Conservation (phyloP, 176 grass and related monocot genomes). For the Paspalum vaginatum region DNA sequence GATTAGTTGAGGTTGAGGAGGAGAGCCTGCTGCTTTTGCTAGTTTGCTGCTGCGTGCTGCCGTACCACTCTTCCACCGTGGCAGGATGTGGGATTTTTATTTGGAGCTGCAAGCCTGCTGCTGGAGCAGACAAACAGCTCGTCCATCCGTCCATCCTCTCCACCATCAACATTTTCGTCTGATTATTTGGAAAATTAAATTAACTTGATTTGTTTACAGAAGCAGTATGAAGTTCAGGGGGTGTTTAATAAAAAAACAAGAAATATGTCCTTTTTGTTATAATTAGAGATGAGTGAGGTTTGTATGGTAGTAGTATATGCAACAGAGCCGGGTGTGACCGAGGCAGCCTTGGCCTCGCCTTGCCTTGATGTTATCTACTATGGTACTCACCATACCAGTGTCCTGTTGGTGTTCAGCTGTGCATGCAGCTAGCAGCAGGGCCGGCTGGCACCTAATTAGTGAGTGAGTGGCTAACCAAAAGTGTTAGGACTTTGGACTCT, state of each 20-base stretch:
- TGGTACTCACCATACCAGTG: not conserved
- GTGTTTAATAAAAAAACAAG: no score
- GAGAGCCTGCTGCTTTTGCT: not conserved
- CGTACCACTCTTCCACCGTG: no score
- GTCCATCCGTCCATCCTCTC: no score
- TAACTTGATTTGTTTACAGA: no score
- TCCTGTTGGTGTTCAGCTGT: slow-evolving; percentile 9
- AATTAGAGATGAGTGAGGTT: not conserved
- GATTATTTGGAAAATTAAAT: no score
- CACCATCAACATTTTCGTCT: no score
- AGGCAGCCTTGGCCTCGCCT: no score
- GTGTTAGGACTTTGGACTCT: slow-evolving; percentile 24
- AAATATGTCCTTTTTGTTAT: no score
- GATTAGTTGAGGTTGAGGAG: slow-evolving; percentile 24
- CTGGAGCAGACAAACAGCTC: no score
- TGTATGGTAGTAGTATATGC: not conserved
- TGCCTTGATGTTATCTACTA: not conserved
- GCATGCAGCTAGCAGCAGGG: not conserved
- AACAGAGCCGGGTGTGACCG: not conserved
- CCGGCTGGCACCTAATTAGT: slow-evolving; percentile 28
- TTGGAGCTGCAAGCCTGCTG: no score
- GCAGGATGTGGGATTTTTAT: not conserved
- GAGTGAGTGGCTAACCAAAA: slow-evolving; percentile 39
- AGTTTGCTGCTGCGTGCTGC: no score
- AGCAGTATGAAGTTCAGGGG: no score